These are phyloP conservation scores for Arachis hypogaea DNA, from an alignment of 306 rosid genomes.

Conservation along the genomic window DNA sequence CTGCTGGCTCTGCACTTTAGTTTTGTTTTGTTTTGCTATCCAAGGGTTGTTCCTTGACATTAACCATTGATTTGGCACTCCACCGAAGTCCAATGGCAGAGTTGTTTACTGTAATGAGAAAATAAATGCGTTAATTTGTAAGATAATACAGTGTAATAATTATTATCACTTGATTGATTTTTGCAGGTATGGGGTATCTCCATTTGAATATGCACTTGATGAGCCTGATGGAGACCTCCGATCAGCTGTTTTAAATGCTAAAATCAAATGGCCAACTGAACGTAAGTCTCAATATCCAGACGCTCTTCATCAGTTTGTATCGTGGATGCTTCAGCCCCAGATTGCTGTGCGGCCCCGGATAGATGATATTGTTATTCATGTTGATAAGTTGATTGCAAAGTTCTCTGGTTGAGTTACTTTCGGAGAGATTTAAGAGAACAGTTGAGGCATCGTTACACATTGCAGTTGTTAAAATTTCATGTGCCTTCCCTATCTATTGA, in stretches of 20 bases:
- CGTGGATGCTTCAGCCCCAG: constrained; percentile 99
- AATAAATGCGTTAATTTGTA: neutral
- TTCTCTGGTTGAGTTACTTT: constrained; percentile 65
- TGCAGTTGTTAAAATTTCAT: constrained; percentile 24
- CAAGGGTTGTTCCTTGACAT: constrained; percentile 23
- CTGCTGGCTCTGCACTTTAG: neutral
- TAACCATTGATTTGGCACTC: constrained; percentile 25
- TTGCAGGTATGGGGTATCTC: constrained; percentile 91
- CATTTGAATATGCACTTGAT: constrained; percentile 96
- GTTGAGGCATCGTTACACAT: constrained; percentile 30
- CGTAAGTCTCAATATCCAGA: constrained; percentile 88
- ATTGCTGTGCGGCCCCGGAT: constrained; percentile 83
- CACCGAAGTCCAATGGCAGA: constrained; percentile 11
- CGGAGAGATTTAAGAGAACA: constrained; percentile 16
- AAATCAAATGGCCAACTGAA: constrained; percentile 89
- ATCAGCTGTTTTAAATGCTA: constrained; percentile 85
- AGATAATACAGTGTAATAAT: neutral
- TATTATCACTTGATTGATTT: constrained; percentile 30
- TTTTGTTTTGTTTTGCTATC: constrained; percentile 24
- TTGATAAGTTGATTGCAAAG: constrained; percentile 91
- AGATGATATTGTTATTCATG: constrained; percentile 86
- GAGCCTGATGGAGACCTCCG: constrained; percentile 99
- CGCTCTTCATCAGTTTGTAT: constrained; percentile 88
- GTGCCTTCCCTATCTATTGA: constrained; percentile 40
- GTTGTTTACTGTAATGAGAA: neutral